Evolutionary conservation across 495 filamentous ascomycete species (phyloP).

Genomic region (Parachaetomium inaequale): DNA sequence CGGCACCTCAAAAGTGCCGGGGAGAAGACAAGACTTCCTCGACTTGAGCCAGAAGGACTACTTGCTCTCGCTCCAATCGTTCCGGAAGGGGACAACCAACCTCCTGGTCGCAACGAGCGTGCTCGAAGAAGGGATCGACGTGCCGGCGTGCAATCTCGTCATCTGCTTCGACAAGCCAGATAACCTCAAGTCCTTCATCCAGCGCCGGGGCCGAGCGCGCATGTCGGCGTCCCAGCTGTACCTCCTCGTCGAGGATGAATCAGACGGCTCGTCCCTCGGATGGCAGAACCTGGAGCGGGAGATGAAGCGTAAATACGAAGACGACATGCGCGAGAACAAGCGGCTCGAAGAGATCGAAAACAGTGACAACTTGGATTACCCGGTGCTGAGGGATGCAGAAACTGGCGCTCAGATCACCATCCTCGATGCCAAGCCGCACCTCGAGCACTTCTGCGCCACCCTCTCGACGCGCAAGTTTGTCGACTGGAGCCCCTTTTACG

Average conservation of each 20-base stretch:
- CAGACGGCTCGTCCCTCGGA: conserved; percentile 33
- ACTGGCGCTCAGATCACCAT: conserved; percentile 71
- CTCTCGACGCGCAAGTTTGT: conserved; percentile 56
- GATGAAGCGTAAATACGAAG: conserved; percentile 71
- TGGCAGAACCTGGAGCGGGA: conserved; percentile 64
- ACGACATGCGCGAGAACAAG: conserved; percentile 57
- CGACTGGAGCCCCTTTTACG: conserved; percentile 50
- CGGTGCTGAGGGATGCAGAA: conserved; percentile 45
- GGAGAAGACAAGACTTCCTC: conserved; percentile 51
- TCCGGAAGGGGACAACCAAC: conserved; percentile 66
- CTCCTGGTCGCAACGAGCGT: conserved; percentile 81
- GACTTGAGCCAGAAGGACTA: conserved; percentile 58
- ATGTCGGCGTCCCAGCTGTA: conserved; percentile 66
- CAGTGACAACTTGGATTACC: conserved; percentile 45
- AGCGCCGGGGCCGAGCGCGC: conserved; percentile 80
- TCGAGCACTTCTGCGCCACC: conserved; percentile 76
- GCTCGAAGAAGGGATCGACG: conserved; percentile 88
- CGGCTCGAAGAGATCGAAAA: conserved; percentile 51
- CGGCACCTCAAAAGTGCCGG: conserved; percentile 58
- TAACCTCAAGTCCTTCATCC: conserved; percentile 83
- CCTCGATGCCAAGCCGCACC: conserved; percentile 66
- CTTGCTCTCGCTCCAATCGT: conserved; percentile 59
- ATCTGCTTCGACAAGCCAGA: conserved; percentile 76
- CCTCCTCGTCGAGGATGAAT: conserved; percentile 51
- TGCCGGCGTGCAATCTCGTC: conserved; percentile 79